These are phyloP conservation scores for Trypanosoma lewisi DNA, from an alignment of 208 protist species.

Conservation along the genomic window DNA sequence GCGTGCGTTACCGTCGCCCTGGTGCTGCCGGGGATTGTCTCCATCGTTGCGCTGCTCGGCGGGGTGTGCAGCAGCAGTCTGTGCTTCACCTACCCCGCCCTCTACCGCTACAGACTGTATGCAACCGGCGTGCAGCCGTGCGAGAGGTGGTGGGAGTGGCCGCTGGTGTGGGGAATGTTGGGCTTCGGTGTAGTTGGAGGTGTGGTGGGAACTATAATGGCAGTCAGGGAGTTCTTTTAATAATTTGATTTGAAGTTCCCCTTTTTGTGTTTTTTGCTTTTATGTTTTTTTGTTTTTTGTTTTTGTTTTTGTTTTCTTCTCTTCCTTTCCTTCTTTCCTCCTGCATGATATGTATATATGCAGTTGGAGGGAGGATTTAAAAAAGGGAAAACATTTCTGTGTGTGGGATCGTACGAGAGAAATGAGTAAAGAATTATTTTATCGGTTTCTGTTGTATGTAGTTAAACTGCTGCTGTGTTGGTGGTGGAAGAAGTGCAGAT, in stretches of 20 bases:
- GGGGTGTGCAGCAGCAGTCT: constrained; percentile 61
- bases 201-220: constrained; percentile 44
- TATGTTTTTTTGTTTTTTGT: not conserved
- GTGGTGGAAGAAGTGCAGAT: no score
- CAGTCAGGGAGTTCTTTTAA: constrained; percentile 23
- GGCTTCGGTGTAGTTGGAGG: constrained; percentile 35
- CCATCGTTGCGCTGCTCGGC: constrained; percentile 56
- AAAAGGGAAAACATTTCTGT: no score
- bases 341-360: not conserved
- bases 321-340: not conserved
- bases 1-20: constrained; percentile 51
- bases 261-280: not conserved
- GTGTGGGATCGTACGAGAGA: no score
- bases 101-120: constrained; percentile 65
- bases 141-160: constrained; percentile 23
- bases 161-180: constrained; percentile 43
- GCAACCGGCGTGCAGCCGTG: constrained; percentile 27
- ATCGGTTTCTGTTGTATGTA: no score
- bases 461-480: no score
- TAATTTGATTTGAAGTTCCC: constrained; percentile 7
- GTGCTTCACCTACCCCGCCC: constrained; percentile 59
- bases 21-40: constrained; percentile 51
- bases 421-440: no score
- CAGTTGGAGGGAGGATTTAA: no score
- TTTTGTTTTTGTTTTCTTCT: not conserved